Conservation (phyloP, 2,329 filamentous ascomycete species). For the Triangularia setosa region DNA sequence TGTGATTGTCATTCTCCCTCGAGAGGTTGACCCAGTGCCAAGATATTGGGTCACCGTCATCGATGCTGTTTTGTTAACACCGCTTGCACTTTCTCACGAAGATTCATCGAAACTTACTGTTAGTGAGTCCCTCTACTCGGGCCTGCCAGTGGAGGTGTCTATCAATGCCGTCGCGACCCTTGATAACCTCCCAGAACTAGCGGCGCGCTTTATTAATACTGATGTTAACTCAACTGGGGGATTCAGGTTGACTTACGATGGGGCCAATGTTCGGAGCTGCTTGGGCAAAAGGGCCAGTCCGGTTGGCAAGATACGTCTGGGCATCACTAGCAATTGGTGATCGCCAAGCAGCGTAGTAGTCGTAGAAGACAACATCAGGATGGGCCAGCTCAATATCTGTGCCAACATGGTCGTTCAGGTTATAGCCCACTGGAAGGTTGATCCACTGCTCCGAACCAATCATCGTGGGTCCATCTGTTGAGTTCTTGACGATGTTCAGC, state of each 20-base stretch:
- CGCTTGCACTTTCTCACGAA: neutral
- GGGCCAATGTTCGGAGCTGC: constrained; percentile 25
- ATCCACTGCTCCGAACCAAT: constrained; percentile 51
- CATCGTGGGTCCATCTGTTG: constrained; percentile 49
- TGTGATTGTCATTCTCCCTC: constrained; percentile 58
- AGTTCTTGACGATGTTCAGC: constrained; percentile 48
- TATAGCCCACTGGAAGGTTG: constrained; percentile 54
- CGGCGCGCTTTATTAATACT: neutral
- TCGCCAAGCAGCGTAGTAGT: constrained; percentile 61
- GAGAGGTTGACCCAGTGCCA: constrained; percentile 56
- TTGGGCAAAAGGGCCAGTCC: constrained; percentile 22
- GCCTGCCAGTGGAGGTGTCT: constrained; percentile 61
- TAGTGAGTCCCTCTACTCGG: constrained; percentile 28
- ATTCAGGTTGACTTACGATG: constrained; percentile 10
- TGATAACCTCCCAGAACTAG: constrained; percentile 52
- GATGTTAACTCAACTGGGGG: neutral
- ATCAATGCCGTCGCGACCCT: constrained; percentile 52
- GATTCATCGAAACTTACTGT: constrained; percentile 16
- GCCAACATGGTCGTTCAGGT: constrained; percentile 49
- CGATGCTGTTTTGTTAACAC: constrained; percentile 31
- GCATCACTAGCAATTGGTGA: constrained; percentile 42
- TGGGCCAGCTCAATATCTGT: constrained; percentile 46
- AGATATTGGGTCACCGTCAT: constrained; percentile 59
- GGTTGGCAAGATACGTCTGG: constrained; percentile 37
- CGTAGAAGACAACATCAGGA: constrained; percentile 52